These are phyloP conservation scores for Orychophragmus violaceus DNA, from an alignment of 345 rosid species.

Conservation along the genomic window DNA sequence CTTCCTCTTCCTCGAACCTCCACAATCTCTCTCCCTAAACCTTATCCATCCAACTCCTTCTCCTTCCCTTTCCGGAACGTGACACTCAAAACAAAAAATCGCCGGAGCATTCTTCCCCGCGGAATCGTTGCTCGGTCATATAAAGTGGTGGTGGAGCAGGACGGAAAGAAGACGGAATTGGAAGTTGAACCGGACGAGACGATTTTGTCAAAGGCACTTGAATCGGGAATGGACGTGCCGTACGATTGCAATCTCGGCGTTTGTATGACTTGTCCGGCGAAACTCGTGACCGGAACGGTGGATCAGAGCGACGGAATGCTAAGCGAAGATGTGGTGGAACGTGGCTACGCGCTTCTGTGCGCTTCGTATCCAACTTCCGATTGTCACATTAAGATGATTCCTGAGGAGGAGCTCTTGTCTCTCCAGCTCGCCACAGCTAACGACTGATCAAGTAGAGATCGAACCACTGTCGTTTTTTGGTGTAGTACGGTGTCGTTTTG, in stretches of 20 bases:
- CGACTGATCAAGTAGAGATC: too few relatives aligned
- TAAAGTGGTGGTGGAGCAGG: constrained; percentile 77
- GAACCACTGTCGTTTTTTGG: not conserved
- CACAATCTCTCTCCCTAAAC: constrained; percentile 31
- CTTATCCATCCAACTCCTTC: constrained; percentile 8
- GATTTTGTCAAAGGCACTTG: constrained; percentile 77
- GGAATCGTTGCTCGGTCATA: constrained; percentile 37
- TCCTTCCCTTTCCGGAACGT: constrained; percentile 27
- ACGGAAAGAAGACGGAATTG: constrained; percentile 58
- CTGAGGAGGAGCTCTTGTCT: constrained; percentile 83
- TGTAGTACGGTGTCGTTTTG: not conserved
- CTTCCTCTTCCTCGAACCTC: constrained; percentile 50
- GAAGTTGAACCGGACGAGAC: constrained; percentile 85
- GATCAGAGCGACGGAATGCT: constrained; percentile 98
- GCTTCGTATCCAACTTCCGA: constrained; percentile 77
- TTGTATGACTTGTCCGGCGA: constrained; percentile 98
- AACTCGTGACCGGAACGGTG: constrained; percentile 56
- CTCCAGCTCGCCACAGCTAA: constrained; percentile 86
- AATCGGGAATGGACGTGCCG: constrained; percentile 62
- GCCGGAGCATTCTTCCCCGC: not conserved
- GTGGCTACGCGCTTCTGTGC: constrained; percentile 80
- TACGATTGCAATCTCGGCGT: constrained; percentile 96
- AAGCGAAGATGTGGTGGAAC: constrained; percentile 90
- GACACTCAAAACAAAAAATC: not conserved
- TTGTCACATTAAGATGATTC: constrained; percentile 75